Percentiles rank a stretch among this genome's conserved stretches.
Conservation (phyloP, 306 rosid genomes). For the Erythrophleum fordii region DNA sequence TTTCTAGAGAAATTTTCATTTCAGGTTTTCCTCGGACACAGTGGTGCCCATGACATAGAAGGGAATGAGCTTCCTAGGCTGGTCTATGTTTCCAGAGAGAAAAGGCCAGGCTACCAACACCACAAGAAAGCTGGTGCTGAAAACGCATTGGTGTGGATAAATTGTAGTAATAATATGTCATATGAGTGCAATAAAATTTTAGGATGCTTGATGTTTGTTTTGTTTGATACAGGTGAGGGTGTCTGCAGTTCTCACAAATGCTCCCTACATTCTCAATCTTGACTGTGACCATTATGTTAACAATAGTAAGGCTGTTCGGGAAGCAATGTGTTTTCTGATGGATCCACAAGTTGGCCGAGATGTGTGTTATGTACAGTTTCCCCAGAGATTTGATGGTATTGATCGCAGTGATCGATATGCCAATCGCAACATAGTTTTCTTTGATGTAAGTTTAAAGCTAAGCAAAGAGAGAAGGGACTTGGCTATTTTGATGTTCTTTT, state of each 20-base stretch:
- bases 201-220: conserved; percentile 39
- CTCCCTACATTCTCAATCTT: conserved; percentile 96
- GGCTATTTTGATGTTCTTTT: not conserved
- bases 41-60: conserved; percentile 79
- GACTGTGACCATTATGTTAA: conserved; percentile 97
- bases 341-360: conserved; percentile 88
- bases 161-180: conserved; percentile 20
- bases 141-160: conserved; percentile 78
- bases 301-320: conserved; percentile 94
- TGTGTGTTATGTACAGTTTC: conserved; percentile 91
- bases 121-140: conserved; percentile 99
- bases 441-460: conserved; percentile 76
- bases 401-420: conserved; percentile 99
- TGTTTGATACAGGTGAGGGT: conserved; percentile 75
- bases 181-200: conserved; percentile 28
- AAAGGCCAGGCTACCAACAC: conserved; percentile 97
- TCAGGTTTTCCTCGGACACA: conserved; percentile 92
- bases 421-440: conserved; percentile 95
- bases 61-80: conserved; percentile 92
- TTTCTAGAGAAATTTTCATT: conserved; percentile 13
- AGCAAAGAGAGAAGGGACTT: not conserved
- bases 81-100: conserved; percentile 98
- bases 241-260: conserved; percentile 97
- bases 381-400: conserved; percentile 98
- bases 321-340: conserved; percentile 99